Percentiles rank a stretch among this genome's conserved stretches.
Conservation (phyloP, 1,284 basidiomycete genomes). For the Cystobasidiaceae sp. region DNA sequence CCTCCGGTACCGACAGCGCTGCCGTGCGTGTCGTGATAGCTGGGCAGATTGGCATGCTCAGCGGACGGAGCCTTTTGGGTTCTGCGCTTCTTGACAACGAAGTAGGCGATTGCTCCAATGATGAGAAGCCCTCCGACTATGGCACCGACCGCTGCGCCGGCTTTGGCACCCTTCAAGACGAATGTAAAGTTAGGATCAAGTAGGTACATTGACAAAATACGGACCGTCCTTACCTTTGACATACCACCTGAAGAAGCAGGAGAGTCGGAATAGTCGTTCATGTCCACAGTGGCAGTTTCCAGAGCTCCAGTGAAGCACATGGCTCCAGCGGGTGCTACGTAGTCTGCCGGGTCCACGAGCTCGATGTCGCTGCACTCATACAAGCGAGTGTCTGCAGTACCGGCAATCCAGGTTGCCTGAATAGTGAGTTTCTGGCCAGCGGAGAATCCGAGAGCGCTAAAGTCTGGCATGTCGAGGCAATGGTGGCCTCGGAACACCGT, state of each 20-base stretch:
- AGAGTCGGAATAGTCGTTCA: slow-evolving; percentile 3
- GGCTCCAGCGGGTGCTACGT: not conserved
- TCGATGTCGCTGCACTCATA: slow-evolving; percentile 15
- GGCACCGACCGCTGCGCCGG: slow-evolving; percentile 15
- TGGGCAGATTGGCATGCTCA: not conserved
- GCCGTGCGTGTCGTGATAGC: slow-evolving; percentile 7
- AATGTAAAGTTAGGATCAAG: too few relatives aligned
- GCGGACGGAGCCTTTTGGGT: not conserved
- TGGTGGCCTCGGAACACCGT: slow-evolving; percentile 15
- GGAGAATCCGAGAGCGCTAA: not conserved
- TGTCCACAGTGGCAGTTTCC: slow-evolving; percentile 6
- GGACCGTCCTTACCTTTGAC: slow-evolving; percentile 8
- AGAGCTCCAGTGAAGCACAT: slow-evolving; percentile 19
- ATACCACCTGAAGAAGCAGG: too few relatives aligned
- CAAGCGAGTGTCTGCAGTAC: not conserved
- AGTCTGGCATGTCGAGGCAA: slow-evolving; percentile 10
- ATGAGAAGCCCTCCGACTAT: slow-evolving; percentile 4
- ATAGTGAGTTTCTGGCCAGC: slow-evolving; percentile 15
- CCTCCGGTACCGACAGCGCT: not conserved
- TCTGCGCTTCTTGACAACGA: slow-evolving; percentile 11
- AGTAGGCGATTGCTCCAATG: slow-evolving; percentile 4
- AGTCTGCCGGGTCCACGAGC: slow-evolving; percentile 1
- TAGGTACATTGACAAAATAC: too few relatives aligned
- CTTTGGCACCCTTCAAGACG: slow-evolving; percentile 8
- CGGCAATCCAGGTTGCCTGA: slow-evolving; percentile 10